Evolutionary conservation across 2,329 filamentous ascomycete species (phyloP), one percentile per base, ranked within the genome.

Genomic region (Dactylellina haptotyla): DNA sequence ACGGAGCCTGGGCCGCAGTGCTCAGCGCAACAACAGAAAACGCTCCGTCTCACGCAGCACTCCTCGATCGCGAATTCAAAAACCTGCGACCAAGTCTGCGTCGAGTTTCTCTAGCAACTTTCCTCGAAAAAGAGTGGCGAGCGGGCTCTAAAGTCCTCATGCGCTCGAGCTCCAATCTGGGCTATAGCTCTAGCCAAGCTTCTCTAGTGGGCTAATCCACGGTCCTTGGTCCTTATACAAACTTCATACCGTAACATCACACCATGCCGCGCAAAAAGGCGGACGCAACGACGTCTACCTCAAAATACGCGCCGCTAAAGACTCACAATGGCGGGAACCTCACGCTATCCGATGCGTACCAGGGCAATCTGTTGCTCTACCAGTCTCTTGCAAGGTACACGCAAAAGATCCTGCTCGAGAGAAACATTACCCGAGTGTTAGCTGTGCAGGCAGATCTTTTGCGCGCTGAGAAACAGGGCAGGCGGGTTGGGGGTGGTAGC

Each of bases 351-450:
- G 54, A 59, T 8, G 63, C 63, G 2, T 67, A 67, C 16, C 23
- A 67, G 9, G 63, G 63, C 0, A 67, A 67, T 14, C 25, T 67
- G 1, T 12, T 67, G 1, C 53, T 67, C 8, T 67, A 67, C 18
- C 5, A 53, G 1, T 58, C 51, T 18, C 56, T 66, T 16, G 20
- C 20, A 16, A 57, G 43, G 26, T 34, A 59, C 25, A 32, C 30
- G 53, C 63, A 58, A 20, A 58, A 53, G n/a, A 32, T 58, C 3
- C 37, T 67, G 9, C 14, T 67, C 8, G 63, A 67, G 18, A 59
- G 63, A 30, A 67, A 67, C 45, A 53, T 67, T 6, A 53, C 53
- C 4, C 54, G 63, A 2, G 25, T 50, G 3, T 25, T 67, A n/a
- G 25, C 14, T 1, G 62, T 43, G 14, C 63, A 67, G 14, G 53